Base-by-base conservation (phyloP, 2,329 filamentous ascomycete species). In the Xylariaceae sp. region DNA sequence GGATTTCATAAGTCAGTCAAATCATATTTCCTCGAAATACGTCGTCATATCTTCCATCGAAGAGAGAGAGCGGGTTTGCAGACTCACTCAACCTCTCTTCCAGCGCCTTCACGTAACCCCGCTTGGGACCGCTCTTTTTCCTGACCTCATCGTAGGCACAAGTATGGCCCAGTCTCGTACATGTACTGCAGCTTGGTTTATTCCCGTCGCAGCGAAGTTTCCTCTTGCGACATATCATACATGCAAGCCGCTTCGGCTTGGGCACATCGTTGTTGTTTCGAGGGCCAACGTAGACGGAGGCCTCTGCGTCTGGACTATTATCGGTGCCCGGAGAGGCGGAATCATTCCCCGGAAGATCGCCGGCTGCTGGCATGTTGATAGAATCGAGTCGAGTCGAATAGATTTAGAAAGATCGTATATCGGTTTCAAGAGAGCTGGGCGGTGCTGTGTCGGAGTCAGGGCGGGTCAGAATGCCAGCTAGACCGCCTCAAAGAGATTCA, bases 121-220 rank as follows among this genome's bases (percentile, higher is more conserved):
- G 79, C 73, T 95, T 95, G 2, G 91, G 91, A 3, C 91, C 91
- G 65, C 90, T 95, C 79, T 95, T 95, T 70, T 89, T 88, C 64
- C 91, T 81, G 58, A 92, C 85, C 70, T 95, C 90, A 63, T 95
- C 90, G 63, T 95, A 95, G 50, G 86, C 83, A 70, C 91, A 95
- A 44, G 85, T 80, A 67, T 96, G 91, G 35, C 87, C 84, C 40
- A 95, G 72, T n/a, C 91, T 77, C 23, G 86, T 83, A 67, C 91
- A 96, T 21, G 90, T 95, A 58, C 86, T 89, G 64, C 91, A 95
- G 56, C 86, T 88, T 19, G 91, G 91, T 53, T 86, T 83, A 42
- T 79, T 72, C 29, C 90, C 90, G 64, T 96, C 91, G 67, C 91
- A 96, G 68, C 86, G 86, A 55, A 96, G 74, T 70, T 97, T 97